These are phyloP conservation scores for Juglanconis oblonga DNA, from an alignment of 2,329 filamentous ascomycete genomes.

Conservation along the genomic window DNA sequence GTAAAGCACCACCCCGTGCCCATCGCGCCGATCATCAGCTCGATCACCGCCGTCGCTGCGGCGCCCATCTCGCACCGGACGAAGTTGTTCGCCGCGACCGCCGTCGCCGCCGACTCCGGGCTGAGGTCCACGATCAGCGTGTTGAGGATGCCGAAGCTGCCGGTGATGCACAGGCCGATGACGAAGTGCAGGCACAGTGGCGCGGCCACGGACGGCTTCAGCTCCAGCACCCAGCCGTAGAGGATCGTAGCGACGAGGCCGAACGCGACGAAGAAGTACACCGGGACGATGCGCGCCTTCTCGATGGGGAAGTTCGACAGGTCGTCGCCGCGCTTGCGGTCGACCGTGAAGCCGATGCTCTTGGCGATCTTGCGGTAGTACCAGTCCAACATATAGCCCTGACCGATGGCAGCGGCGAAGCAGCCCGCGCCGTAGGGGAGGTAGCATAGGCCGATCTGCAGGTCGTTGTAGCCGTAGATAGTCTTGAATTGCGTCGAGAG, in stretches of 20 bases:
- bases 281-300: constrained; percentile 50
- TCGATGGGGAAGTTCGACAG: constrained; percentile 53
- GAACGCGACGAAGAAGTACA: constrained; percentile 52
- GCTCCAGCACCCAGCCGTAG: constrained; percentile 57
- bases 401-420: constrained; percentile 44
- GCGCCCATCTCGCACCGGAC: constrained; percentile 61
- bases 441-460: constrained; percentile 53
- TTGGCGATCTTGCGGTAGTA: constrained; percentile 70
- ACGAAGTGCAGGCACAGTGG: constrained; percentile 56
- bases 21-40: constrained; percentile 54
- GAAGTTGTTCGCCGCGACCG: constrained; percentile 63
- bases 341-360: constrained; percentile 58
- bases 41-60: constrained; percentile 55
- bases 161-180: constrained; percentile 56
- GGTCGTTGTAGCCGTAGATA: constrained; percentile 49
- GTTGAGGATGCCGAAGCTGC: constrained; percentile 61
- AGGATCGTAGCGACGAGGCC: constrained; percentile 51
- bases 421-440: constrained; percentile 53
- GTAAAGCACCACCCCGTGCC: constrained; percentile 64
- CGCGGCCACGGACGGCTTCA: constrained; percentile 48
- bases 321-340: constrained; percentile 54
- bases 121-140: constrained; percentile 63
- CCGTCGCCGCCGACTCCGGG: constrained; percentile 57
- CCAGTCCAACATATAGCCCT: constrained; percentile 59
- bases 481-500: constrained; percentile 49